Evolutionary conservation across 176 grass and related monocot genomes (phyloP), one percentile per base, ranked within the genome.

Genomic region (Cymbopogon citratus): DNA sequence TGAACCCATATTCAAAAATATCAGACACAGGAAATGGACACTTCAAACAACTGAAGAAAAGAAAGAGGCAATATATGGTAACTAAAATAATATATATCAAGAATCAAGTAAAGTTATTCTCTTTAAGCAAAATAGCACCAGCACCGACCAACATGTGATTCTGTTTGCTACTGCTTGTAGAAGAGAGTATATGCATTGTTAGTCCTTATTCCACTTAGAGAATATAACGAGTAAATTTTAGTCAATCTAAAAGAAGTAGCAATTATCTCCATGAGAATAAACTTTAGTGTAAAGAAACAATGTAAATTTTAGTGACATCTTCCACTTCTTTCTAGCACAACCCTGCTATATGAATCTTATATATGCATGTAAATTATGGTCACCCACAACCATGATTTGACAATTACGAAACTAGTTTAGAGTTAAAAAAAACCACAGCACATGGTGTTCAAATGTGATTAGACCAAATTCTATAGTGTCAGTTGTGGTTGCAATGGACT

Each of bases 1-100:
- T 99, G 83, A 61, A 93, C 11, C 35, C 35, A 82, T 9, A 76
- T 48, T 35, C 13, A 38, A 33, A 69, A 44, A 35, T 14, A 85
- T 86, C 74, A 86, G 49, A 18, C 12, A 66, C 19, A 46, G 13
- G 23, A 64, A 36, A 86, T 86, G 15, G 26, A 59, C 28, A 75
- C 62, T 75, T 71, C 21, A 66, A 63, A 49, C 46, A 73, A 62
- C 52, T 31, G 21, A 21, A 83, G 68, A 81, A 10, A 18, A 59
- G 6, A 12, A 87, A 36, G 71, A 21, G 80, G 60, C 7, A 40
- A 41, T 12, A 74, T 45, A 16, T 51, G 15, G 15, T 23, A 59
- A 44, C 21, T 38, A 54, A 25, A 70, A 85, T 43, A 64, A 12
- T 18, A 23, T 49, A 43, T 71, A 77, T 21, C 62, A 80, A 28